Evolutionary conservation across 495 filamentous ascomycete genomes (phyloP).

Genomic region (Coniosporium apollinis): DNA sequence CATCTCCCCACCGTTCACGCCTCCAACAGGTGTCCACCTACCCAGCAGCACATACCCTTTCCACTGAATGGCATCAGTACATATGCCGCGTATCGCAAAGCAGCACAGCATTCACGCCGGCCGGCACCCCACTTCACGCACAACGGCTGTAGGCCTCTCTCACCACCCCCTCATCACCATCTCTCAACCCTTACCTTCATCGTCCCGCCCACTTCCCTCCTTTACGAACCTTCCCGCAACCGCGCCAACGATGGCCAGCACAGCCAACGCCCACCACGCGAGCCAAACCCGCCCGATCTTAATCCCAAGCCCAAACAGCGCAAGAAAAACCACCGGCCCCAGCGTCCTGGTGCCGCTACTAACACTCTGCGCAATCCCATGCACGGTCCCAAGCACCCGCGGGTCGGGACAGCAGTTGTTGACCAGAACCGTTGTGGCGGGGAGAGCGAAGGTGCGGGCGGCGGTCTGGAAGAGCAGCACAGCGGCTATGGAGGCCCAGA

Average conservation of each 20-base stretch:
- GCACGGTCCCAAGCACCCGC: slow-evolving; percentile 46
- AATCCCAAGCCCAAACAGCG: slow-evolving; percentile 45
- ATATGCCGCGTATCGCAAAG: too few relatives aligned
- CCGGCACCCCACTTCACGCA: too few relatives aligned
- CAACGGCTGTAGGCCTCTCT: too few relatives aligned
- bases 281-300: slow-evolving; percentile 46
- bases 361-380: slow-evolving; percentile 51
- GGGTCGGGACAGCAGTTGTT: slow-evolving; percentile 51
- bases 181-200: too few relatives aligned
- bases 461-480: slow-evolving; percentile 52
- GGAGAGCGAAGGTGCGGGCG: slow-evolving; percentile 55
- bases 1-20: too few relatives aligned
- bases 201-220: slow-evolving; percentile 42
- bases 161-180: too few relatives aligned
- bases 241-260: slow-evolving; percentile 42
- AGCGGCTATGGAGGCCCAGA: slow-evolving; percentile 44
- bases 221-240: slow-evolving; percentile 48
- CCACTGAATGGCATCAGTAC: too few relatives aligned
- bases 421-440: slow-evolving; percentile 49
- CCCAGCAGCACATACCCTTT: too few relatives aligned
- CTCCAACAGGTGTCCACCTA: too few relatives aligned
- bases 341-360: slow-evolving; percentile 41
- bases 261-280: slow-evolving; percentile 55
- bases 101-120: too few relatives aligned
- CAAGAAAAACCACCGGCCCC: slow-evolving; percentile 49